Conservation (phyloP, 2,329 filamentous ascomycete genomes). For the Parafenestella ontariensis region DNA sequence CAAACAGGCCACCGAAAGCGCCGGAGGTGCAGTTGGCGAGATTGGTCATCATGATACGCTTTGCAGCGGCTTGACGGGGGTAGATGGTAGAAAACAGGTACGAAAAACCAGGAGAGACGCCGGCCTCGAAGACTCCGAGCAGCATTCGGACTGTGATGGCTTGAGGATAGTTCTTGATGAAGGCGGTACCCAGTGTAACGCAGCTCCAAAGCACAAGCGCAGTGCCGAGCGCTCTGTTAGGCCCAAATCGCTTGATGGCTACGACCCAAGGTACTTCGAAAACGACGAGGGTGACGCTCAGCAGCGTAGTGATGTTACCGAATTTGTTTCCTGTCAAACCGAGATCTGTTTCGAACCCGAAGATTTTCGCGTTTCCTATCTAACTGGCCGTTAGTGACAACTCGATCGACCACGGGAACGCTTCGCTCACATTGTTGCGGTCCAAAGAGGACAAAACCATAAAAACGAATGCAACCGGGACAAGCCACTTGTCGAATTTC, state of each 20-base stretch:
- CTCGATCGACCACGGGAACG: background rate
- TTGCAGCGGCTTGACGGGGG: constrained; percentile 25
- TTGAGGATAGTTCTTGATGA: constrained; percentile 39
- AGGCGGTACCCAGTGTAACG: constrained; percentile 38
- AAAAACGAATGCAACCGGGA: constrained; percentile 11
- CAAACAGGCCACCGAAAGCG: constrained; percentile 35
- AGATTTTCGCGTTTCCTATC: constrained; percentile 32
- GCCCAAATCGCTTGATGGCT: constrained; percentile 30
- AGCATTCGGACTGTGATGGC: constrained; percentile 37
- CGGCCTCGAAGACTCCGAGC: constrained; percentile 35
- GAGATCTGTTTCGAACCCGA: constrained; percentile 41
- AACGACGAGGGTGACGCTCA: constrained; percentile 35
- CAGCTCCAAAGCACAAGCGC: constrained; percentile 31
- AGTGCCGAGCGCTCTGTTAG: constrained; percentile 24
- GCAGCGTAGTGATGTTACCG: constrained; percentile 41
- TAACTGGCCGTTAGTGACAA: background rate
- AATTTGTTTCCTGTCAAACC: constrained; percentile 39
- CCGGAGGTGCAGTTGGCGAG: constrained; percentile 23
- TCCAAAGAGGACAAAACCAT: constrained; percentile 14
- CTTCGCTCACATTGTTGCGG: constrained; percentile 9
- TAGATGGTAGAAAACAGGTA: constrained; percentile 41
- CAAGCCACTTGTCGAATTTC: constrained; percentile 18
- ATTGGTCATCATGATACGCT: constrained; percentile 38
- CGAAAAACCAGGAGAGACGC: constrained; percentile 33
- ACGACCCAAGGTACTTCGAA: constrained; percentile 32